Evolutionary conservation across 495 filamentous ascomycete species (phyloP).

Genomic region (Recurvomyces mirabilis): DNA sequence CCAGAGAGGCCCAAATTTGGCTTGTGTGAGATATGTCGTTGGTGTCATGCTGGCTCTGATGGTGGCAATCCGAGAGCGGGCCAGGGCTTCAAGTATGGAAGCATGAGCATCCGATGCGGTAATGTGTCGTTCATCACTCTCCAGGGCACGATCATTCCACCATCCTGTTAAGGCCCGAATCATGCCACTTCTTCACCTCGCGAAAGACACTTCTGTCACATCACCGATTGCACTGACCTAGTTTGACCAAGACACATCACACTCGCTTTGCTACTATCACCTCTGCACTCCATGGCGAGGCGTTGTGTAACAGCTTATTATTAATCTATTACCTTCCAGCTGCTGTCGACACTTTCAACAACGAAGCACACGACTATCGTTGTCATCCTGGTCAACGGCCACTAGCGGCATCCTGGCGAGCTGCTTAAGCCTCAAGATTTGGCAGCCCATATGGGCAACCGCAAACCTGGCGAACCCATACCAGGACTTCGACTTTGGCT

Average conservation of each 20-base stretch:
- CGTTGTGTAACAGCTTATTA: background rate
- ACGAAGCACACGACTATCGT: too few species aligned
- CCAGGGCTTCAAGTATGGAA: slow-evolving; percentile 9
- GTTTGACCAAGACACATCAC: background rate
- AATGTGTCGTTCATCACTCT: slow-evolving; percentile 10
- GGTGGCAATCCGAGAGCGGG: slow-evolving; percentile 9
- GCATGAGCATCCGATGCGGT: slow-evolving; percentile 12
- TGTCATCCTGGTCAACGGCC: too few species aligned
- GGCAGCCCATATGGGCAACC: slow-evolving; percentile 60
- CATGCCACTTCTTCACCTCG: slow-evolving; percentile 8
- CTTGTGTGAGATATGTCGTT: too few species aligned
- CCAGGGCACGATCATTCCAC: too few species aligned
- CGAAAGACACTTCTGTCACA: slow-evolving; percentile 6
- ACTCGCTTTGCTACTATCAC: slow-evolving; percentile 2
- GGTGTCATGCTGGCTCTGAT: too few species aligned
- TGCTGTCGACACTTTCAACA: too few species aligned
- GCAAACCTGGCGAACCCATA: slow-evolving; percentile 57
- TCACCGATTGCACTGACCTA: slow-evolving; percentile 1
- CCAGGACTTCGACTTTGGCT: slow-evolving; percentile 55
- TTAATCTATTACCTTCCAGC: slow-evolving; percentile 5
- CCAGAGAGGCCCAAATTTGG: slow-evolving; percentile 3
- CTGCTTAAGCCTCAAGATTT: slow-evolving; percentile 60
- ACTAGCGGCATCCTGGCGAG: too few species aligned
- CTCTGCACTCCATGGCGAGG: background rate
- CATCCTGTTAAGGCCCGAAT: slow-evolving; percentile 5